phyloP scores from a whole-genome alignment of 805 yeast genomes.

The Lipomyces starkeyi region DNA sequence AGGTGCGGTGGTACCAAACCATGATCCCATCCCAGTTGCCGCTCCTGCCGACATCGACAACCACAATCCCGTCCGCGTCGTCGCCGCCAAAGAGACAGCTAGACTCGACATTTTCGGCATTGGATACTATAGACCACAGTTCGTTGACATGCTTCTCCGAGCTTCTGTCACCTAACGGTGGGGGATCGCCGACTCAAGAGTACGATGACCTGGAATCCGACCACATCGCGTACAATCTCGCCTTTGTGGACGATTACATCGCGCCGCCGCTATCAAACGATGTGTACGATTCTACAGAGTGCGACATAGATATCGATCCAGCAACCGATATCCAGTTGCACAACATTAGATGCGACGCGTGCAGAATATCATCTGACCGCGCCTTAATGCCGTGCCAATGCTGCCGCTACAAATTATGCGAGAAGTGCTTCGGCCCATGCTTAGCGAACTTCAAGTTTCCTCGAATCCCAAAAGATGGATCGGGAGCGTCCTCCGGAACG shows the following conservation, averaged over 20 bases:
- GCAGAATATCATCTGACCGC: not conserved
- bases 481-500: constrained; percentile 1
- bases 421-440: constrained; percentile 26
- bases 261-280: constrained; percentile 4
- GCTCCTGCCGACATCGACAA: not conserved
- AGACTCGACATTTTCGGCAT: constrained; percentile 11
- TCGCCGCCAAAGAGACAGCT: not conserved
- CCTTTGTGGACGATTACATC: constrained; percentile 25
- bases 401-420: constrained; percentile 16
- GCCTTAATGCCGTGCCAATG: constrained; percentile 14
- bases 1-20: constrained; percentile 1
- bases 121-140: constrained; percentile 22
- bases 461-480: constrained; percentile 13
- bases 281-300: not conserved
- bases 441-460: constrained; percentile 25
- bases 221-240: constrained; percentile 18
- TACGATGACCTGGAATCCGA: not conserved
- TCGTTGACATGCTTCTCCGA: constrained; percentile 27
- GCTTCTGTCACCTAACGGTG: constrained; percentile 10
- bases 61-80: not conserved
- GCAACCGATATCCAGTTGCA: not conserved
- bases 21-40: constrained; percentile 1
- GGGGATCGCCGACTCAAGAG: constrained; percentile 7
- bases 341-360: not conserved
- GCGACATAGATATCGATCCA: not conserved